Evolutionary conservation across 2,329 filamentous ascomycete genomes (phyloP), one percentile per base, ranked within the genome.

Genomic region (Akanthomyces uredinophilus): DNA sequence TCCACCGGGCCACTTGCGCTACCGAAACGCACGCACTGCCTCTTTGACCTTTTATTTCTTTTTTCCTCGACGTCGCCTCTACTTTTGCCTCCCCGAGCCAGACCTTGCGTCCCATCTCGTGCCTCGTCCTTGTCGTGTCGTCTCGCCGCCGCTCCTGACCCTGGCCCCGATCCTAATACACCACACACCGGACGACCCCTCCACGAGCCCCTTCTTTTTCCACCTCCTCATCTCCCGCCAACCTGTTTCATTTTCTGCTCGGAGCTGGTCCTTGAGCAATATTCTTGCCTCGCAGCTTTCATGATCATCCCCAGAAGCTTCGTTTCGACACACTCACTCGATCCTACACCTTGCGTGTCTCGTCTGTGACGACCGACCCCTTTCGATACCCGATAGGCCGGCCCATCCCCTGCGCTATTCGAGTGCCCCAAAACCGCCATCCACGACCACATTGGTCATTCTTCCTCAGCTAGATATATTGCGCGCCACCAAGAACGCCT

Each of bases 181-280:
- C 46, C 56, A 59, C 18, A 43, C 22, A 43, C 56, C 46, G 7
- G 56, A 59, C 59, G 50, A 61, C 59, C 59, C 59, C 59, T 54
- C 59, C 50, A 61, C 50, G 27, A 61, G 29, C 59, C 59, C 59
- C 59, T 61, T 62, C 60, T 58, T 62, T 62, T 62, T 44, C 27
- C 39, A 37, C 60, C 24, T 52, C 43, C 24, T 37, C 13, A 10
- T 27, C 24, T 44, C 39, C 13, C 47, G 22, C 60, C 52, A 43
- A 37, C 32, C 37, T 32, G 37, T 39, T 58, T 58, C 29, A 24
- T 54, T 61, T 14, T 54, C n/a, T 50, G 57, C 39, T 43, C 57
- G 20, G 37, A 55, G 59, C 57, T 41, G 56, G 53, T 27, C 41
- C 49, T 60, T 55, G 57, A 43, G 43, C 59, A 41, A 32, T 56